Evolutionary conservation across 2,329 filamentous ascomycete genomes (phyloP).

Genomic region (Aspergillus costaricaensis): DNA sequence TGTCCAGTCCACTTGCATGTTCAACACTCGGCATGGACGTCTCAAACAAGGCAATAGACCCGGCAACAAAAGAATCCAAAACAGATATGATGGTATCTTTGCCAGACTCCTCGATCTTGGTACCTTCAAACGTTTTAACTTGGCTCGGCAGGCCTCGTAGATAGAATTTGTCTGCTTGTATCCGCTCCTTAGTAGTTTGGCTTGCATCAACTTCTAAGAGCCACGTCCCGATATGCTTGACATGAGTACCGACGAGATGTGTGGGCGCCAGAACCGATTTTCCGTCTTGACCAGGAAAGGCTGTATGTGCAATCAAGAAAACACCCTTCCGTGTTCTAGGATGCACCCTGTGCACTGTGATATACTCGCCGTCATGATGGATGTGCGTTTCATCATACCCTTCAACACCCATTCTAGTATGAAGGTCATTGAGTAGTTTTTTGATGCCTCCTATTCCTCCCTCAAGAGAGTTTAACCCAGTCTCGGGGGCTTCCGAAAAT

Average conservation of each 20-base stretch:
- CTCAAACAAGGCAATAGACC: slow-evolving; percentile 92
- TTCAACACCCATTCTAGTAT: slow-evolving; percentile 92
- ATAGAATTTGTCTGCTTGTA: slow-evolving; percentile 67
- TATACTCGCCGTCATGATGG: slow-evolving; percentile 93
- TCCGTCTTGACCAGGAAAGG: slow-evolving; percentile 86
- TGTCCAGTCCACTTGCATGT: slow-evolving; percentile 79
- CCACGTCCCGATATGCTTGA: slow-evolving; percentile 86
- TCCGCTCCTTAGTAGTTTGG: slow-evolving; percentile 65
- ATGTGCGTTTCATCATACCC: slow-evolving; percentile 94
- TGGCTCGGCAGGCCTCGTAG: slow-evolving; percentile 83
- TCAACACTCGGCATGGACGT: slow-evolving; percentile 92
- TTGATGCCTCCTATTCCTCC: slow-evolving; percentile 88
- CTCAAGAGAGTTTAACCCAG: slow-evolving; percentile 61
- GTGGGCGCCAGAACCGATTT: slow-evolving; percentile 80
- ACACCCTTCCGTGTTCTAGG: slow-evolving; percentile 90
- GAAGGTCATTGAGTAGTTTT: slow-evolving; percentile 90
- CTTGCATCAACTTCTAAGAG: slow-evolving; percentile 83
- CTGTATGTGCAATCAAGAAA: slow-evolving; percentile 93
- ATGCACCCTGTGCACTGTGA: slow-evolving; percentile 94
- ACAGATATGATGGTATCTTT: slow-evolving; percentile 79
- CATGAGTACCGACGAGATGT: slow-evolving; percentile 78
- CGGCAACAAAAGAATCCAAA: slow-evolving; percentile 82
- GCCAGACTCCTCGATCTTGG: slow-evolving; percentile 70
- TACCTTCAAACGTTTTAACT: slow-evolving; percentile 71
- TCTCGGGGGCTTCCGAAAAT: slow-evolving; percentile 62